These are phyloP conservation scores for Claviceps spartinae DNA, from an alignment of 2,329 filamentous ascomycete genomes.

Conservation along the genomic window DNA sequence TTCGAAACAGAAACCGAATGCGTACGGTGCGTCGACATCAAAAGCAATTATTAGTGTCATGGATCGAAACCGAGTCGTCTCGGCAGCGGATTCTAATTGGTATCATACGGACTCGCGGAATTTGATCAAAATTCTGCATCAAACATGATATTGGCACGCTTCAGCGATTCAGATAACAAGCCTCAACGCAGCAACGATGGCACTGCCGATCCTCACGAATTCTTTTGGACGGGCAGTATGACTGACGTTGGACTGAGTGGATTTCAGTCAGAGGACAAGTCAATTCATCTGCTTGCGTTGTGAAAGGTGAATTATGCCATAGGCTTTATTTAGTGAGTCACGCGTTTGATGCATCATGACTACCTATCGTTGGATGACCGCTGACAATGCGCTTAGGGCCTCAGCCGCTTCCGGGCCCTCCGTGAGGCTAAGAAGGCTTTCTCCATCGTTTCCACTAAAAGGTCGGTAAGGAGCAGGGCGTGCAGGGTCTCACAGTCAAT, in stretches of 20 bases:
- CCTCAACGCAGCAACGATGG: constrained; percentile 67
- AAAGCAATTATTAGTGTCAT: constrained; percentile 60
- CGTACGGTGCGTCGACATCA: constrained; percentile 67
- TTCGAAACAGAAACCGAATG: constrained; percentile 52
- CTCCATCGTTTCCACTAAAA: constrained; percentile 57
- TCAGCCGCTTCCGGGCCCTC: background rate
- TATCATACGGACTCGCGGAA: constrained; percentile 67
- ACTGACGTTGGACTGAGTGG: constrained; percentile 50
- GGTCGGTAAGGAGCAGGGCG: constrained; percentile 43
- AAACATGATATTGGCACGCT: constrained; percentile 40
- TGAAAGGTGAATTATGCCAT: no score
- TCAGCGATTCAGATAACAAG: constrained; percentile 30
- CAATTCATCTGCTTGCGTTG: no score
- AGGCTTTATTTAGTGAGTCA: background rate
- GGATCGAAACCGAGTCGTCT: constrained; percentile 48
- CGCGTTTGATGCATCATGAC: background rate
- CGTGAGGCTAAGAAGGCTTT: constrained; percentile 35
- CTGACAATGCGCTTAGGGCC: background rate
- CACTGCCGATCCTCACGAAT: constrained; percentile 61
- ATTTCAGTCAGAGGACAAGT: constrained; percentile 46
- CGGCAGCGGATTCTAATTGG: constrained; percentile 58
- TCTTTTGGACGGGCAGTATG: constrained; percentile 81
- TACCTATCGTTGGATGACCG: background rate
- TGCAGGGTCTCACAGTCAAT: constrained; percentile 50
- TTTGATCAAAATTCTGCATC: constrained; percentile 48